Base-by-base conservation (phyloP, 1,284 basidiomycete species). In the Ceratobasidium sp. region DNA sequence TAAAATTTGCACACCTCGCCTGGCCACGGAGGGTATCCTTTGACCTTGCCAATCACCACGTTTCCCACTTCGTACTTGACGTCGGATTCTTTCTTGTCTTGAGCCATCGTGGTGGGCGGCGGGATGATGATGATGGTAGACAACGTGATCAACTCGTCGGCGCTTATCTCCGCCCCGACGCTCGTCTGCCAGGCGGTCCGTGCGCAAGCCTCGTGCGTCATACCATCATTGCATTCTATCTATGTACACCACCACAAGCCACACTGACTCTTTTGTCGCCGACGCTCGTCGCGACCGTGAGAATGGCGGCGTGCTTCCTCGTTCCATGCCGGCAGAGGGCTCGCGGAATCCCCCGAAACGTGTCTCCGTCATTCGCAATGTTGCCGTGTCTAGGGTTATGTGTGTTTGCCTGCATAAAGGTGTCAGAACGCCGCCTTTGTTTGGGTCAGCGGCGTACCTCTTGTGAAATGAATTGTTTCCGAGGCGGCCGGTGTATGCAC, bases 21-120 rank as follows among this genome's bases (percentile, higher is more conserved):
- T 70, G 93, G 93, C 96, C 96, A 98, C 32, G 91, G 85, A 13
- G 96, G 94, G 81, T 85, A 98, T 15, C 96, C 96, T 80, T 92
- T 92, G 77, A 99, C 83, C 82, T 97, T 95, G 43, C 87, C 94
- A 70, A 98, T 86, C 35, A 98, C 94, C 75, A 94, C 84, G 77
- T 97, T 94, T 77, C 91, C 85, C 68, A 83, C 74, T 40, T 82
- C 80, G 78, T 85, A 89, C 72, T 79, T 80, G 34, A 80, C 79
- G 49, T 68, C 69, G 55, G 69, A 47, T 25, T 65, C 62, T 50
- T 65, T 65, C 32, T 65, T 65, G n/a, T 65, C 62, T 50, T 65
- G 62, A 25, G 62, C 62, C 62, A 65, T 65, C 3, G 40, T 12
- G 31, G 1, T 22, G 13, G 31, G 10, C 22, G 47, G n/a, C 35